phyloP scores from a whole-genome alignment of 495 filamentous ascomycete genomes.

The Hypomontagnella monticulosa region DNA sequence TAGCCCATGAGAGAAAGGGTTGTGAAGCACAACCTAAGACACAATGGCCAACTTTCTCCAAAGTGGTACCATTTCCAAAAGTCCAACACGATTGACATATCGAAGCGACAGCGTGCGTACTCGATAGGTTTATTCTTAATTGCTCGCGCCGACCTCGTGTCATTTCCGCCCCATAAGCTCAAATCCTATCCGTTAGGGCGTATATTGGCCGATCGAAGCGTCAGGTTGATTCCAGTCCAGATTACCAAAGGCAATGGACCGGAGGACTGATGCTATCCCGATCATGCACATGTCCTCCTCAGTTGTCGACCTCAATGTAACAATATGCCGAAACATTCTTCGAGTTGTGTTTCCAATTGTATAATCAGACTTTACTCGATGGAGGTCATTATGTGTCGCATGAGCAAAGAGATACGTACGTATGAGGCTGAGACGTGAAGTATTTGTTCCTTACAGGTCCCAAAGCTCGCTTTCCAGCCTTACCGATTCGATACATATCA shows the following conservation, averaged over 20 bases:
- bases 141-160: background rate
- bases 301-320: too few species aligned
- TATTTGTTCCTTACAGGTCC: background rate
- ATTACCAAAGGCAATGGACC: too few species aligned
- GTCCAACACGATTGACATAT: background rate
- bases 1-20: background rate
- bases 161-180: background rate
- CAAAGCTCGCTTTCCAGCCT: background rate
- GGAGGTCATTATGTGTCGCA: background rate
- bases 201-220: background rate
- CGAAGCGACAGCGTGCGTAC: background rate
- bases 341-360: too few species aligned
- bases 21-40: background rate
- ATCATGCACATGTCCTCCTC: too few species aligned
- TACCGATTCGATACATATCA: background rate
- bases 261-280: too few species aligned
- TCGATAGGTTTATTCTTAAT: background rate
- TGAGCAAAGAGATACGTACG: background rate
- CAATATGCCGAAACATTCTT: too few species aligned
- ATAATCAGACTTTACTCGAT: background rate
- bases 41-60: background rate
- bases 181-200: background rate
- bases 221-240: too few species aligned
- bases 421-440: background rate
- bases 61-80: background rate